phyloP scores from a whole-genome alignment of 2,329 filamentous ascomycete genomes.

The Epichloe brachyelytri region DNA sequence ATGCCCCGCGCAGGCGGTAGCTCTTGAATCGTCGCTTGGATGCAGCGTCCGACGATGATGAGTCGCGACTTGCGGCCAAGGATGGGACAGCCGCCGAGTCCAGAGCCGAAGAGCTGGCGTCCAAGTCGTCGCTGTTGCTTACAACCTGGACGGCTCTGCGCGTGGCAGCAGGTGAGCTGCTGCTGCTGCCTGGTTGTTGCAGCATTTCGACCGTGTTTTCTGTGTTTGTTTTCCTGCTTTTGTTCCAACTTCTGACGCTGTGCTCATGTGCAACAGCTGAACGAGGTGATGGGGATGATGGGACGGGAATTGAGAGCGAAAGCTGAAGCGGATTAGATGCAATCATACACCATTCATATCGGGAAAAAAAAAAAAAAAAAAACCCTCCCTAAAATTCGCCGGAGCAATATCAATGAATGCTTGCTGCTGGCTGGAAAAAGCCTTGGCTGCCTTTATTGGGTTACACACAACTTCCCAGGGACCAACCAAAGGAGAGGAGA shows the following conservation, averaged over 20 bases:
- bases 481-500: no score
- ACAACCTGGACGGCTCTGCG: not conserved
- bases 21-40: constrained; percentile 17
- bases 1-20: constrained; percentile 19
- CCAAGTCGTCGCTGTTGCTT: not conserved
- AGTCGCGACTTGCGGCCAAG: not conserved
- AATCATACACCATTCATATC: not conserved
- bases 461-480: not conserved
- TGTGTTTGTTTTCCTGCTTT: no score
- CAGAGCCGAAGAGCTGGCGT: constrained; percentile 1
- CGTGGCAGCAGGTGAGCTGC: not conserved
- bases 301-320: not conserved
- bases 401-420: no score
- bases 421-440: not conserved
- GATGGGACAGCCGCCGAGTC: not conserved
- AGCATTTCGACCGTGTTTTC: not conserved
- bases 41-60: constrained; percentile 2
- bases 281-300: not conserved
- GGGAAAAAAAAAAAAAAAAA: no score
- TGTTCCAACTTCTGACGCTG: no score
- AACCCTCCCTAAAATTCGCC: no score
- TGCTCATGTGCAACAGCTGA: no score
- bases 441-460: not conserved
- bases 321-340: not conserved
- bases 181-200: not conserved